Evolutionary conservation across 2,329 filamentous ascomycete genomes (phyloP).

Genomic region (Leptosphaerulina australis): DNA sequence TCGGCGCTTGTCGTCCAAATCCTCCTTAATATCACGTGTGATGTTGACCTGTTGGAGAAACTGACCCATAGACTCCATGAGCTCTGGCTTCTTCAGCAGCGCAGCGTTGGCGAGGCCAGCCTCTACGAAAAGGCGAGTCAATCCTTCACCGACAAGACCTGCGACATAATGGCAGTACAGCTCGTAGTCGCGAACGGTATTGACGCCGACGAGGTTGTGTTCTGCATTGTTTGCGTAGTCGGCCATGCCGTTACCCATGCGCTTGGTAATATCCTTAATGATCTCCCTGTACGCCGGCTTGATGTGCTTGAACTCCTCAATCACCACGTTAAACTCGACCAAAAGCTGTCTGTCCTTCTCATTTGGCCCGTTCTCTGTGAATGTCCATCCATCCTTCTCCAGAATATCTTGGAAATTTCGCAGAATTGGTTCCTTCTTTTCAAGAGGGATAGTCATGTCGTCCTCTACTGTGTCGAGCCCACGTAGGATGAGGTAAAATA

Average conservation of each 20-base stretch:
- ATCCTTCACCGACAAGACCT: conserved; percentile 94
- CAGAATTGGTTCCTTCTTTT: conserved; percentile 83
- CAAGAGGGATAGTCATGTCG: conserved; percentile 88
- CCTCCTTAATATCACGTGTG: conserved; percentile 92
- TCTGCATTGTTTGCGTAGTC: conserved; percentile 89
- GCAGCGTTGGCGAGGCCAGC: conserved; percentile 85
- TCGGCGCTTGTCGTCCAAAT: conserved; percentile 81
- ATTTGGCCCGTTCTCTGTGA: conserved; percentile 79
- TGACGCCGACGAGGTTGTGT: conserved; percentile 77
- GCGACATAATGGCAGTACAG: conserved; percentile 98
- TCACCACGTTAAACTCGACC: conserved; percentile 87
- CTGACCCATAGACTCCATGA: conserved; percentile 95
- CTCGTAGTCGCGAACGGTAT: conserved; percentile 88
- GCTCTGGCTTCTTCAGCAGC: conserved; percentile 75
- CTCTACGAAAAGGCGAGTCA: conserved; percentile 88
- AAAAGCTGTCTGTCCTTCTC: conserved; percentile 95
- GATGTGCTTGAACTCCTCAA: conserved; percentile 84
- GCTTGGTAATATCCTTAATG: conserved; percentile 88
- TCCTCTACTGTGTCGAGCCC: conserved; percentile 98
- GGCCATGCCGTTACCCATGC: conserved; percentile 99
- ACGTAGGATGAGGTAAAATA: conserved; percentile 93
- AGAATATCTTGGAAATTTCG: conserved; percentile 80
- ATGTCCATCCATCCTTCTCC: conserved; percentile 88
- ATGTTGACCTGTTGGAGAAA: conserved; percentile 99
- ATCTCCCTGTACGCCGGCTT: conserved; percentile 84